phyloP scores from a whole-genome alignment of 2,329 filamentous ascomycete species.

The Pseudopithomyces chartarum region DNA sequence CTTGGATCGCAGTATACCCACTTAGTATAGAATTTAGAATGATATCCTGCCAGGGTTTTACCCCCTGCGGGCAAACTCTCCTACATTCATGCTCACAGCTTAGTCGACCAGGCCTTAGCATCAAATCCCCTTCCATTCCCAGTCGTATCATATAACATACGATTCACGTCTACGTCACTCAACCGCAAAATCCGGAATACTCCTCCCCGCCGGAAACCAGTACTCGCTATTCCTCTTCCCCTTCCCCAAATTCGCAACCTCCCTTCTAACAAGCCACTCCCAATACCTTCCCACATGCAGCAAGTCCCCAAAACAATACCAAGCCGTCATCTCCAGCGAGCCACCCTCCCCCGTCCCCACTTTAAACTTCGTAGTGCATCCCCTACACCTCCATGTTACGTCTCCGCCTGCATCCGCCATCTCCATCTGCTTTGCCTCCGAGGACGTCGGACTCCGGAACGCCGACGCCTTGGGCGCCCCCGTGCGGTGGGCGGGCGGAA shows the following conservation, averaged over 20 bases:
- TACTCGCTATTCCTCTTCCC: conserved; percentile 14
- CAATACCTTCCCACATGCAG: conserved; percentile 11
- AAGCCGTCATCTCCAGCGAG: conserved; percentile 4
- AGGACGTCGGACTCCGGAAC: neutral
- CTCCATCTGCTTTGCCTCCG: neutral
- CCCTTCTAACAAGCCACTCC: conserved; percentile 8
- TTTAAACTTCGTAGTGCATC: conserved; percentile 9
- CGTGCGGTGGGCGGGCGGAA: neutral
- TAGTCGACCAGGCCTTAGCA: too few species aligned
- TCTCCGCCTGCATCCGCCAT: neutral
- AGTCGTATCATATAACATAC: too few species aligned
- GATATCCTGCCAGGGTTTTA: too few species aligned
- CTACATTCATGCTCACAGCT: too few species aligned
- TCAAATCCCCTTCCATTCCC: too few species aligned
- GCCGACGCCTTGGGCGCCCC: neutral
- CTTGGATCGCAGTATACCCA: too few species aligned
- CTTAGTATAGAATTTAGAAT: too few species aligned
- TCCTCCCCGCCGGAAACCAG: conserved; percentile 1
- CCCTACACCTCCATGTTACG: conserved; percentile 5
- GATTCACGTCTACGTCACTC: too few species aligned
- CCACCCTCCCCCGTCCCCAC: neutral
- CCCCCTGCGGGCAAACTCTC: too few species aligned
- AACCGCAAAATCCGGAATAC: conserved; percentile 4
- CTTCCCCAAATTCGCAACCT: neutral
- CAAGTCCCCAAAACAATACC: conserved; percentile 14